Evolutionary conservation across 2,329 filamentous ascomycete species (phyloP).

Genomic region (Penicillium griseofulvum): DNA sequence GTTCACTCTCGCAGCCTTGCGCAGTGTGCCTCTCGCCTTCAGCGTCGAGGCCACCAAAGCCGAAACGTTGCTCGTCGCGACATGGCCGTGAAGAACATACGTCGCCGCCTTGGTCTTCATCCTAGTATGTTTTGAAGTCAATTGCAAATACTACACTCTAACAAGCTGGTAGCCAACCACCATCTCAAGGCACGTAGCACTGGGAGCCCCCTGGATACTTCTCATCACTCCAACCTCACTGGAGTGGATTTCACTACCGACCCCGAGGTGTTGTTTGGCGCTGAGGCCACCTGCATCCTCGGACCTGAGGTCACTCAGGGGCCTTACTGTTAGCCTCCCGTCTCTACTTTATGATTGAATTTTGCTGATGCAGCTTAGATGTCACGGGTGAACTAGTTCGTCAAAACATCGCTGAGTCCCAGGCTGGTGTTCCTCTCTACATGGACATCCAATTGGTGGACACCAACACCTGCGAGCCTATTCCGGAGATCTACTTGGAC

Average conservation of each 20-base stretch:
- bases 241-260: slow-evolving; percentile 23
- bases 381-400: slow-evolving; percentile 41
- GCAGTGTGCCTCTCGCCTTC: slow-evolving; percentile 50
- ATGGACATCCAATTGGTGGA: slow-evolving; percentile 44
- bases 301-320: slow-evolving; percentile 55
- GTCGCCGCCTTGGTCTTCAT: slow-evolving; percentile 40
- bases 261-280: slow-evolving; percentile 29
- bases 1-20: slow-evolving; percentile 42
- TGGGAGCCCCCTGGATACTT: slow-evolving; percentile 34
- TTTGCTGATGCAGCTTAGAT: slow-evolving; percentile 14
- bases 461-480: slow-evolving; percentile 43
- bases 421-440: slow-evolving; percentile 41
- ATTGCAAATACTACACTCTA: neutral
- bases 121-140: slow-evolving; percentile 16
- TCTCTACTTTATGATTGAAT: neutral
- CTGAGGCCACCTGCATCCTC: slow-evolving; percentile 47
- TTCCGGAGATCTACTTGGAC: slow-evolving; percentile 37
- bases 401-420: slow-evolving; percentile 36
- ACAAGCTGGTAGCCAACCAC: slow-evolving; percentile 10
- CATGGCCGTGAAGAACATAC: slow-evolving; percentile 43
- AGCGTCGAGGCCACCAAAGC: slow-evolving; percentile 47
- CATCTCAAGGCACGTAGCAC: slow-evolving; percentile 37
- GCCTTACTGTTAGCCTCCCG: slow-evolving; percentile 47
- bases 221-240: slow-evolving; percentile 40
- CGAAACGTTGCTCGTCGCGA: slow-evolving; percentile 49